phyloP scores from a whole-genome alignment of 495 filamentous ascomycete genomes.

The Ramalina intermedia region DNA sequence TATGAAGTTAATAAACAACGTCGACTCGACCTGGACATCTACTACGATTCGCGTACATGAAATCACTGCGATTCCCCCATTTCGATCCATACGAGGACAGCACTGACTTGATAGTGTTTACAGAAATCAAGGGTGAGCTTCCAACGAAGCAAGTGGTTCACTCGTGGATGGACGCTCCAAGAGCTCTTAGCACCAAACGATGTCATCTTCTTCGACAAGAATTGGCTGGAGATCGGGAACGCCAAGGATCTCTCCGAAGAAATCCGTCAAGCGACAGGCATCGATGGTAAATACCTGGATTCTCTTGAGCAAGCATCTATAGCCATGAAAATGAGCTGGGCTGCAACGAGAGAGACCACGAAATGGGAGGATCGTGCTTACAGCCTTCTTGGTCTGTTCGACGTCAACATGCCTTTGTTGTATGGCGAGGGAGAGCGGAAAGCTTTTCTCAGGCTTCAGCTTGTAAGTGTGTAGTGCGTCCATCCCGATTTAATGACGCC shows the following conservation, averaged over 20 bases:
- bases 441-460: slow-evolving; percentile 18
- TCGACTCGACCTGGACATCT: no score
- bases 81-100: no score
- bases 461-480: no score
- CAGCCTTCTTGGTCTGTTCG: slow-evolving; percentile 19
- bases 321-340: slow-evolving; percentile 19
- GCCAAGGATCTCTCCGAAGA: slow-evolving; percentile 2
- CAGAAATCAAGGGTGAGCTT: not conserved
- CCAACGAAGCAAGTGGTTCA: slow-evolving; percentile 20
- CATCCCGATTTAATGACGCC: no score
- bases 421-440: slow-evolving; percentile 21
- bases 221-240: slow-evolving; percentile 17
- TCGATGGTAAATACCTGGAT: no score
- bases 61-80: no score
- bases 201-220: slow-evolving; percentile 18
- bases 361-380: slow-evolving; percentile 21
- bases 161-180: slow-evolving; percentile 28
- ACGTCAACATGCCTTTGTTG: slow-evolving; percentile 20
- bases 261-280: not conserved
- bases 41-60: no score
- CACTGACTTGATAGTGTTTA: no score
- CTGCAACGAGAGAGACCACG: slow-evolving; percentile 16
- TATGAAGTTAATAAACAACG: no score
- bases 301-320: not conserved
- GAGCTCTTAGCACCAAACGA: slow-evolving; percentile 22